These are phyloP conservation scores for Talaromyces amestolkiae DNA, from an alignment of 2,329 filamentous ascomycete genomes.

Conservation along the genomic window DNA sequence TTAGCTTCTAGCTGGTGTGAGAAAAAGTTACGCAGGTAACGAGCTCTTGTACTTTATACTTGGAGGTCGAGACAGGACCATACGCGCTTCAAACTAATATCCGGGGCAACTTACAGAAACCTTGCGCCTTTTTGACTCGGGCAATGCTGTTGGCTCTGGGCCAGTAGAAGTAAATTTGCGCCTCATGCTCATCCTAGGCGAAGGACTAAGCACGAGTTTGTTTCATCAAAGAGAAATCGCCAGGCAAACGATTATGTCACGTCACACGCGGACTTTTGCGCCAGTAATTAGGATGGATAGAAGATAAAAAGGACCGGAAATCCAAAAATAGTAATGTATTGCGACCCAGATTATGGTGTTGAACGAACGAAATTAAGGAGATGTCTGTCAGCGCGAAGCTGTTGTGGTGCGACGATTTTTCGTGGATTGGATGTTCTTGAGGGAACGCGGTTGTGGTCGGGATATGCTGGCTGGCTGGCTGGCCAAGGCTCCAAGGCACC, in stretches of 20 bases:
- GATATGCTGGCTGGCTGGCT: not conserved
- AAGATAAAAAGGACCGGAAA: not conserved
- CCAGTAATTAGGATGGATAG: not conserved
- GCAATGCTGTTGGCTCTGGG: constrained; percentile 49
- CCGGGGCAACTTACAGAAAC: constrained; percentile 52
- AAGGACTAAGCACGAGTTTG: constrained; percentile 13
- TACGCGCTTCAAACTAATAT: not conserved
- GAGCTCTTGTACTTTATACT: not conserved
- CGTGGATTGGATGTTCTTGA: constrained; percentile 6
- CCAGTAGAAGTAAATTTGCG: constrained; percentile 53
- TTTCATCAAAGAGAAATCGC: not conserved
- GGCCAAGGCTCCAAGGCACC: constrained; percentile 1
- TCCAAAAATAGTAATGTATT: not conserved
- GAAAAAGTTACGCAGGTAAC: not conserved
- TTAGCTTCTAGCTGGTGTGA: not conserved
- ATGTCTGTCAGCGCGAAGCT: constrained; percentile 5
- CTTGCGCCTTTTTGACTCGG: constrained; percentile 59
- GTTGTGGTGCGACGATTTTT: not conserved
- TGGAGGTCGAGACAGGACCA: not conserved
- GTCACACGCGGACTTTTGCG: constrained; percentile 1
- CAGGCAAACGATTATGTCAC: not conserved
- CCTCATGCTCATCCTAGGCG: constrained; percentile 46
- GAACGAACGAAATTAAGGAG: not conserved
- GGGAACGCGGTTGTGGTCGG: constrained; percentile 6
- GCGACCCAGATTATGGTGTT: constrained; percentile 4